Conservation (phyloP, 1,139 yeast species). For the Candida sp. region DNA sequence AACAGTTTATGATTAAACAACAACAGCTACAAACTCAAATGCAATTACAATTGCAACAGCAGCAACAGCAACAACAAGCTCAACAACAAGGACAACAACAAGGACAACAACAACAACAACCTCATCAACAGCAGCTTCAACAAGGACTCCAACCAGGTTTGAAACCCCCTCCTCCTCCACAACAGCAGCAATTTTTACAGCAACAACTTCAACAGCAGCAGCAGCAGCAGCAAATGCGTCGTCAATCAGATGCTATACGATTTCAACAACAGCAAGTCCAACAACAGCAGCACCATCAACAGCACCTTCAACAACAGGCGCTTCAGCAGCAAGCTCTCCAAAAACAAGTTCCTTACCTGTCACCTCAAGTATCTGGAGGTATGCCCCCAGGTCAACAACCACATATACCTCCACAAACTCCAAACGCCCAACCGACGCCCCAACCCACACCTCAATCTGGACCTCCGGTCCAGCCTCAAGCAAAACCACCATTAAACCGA, state of each 20-base stretch:
- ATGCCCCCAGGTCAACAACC: constrained; percentile 5
- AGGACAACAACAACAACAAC: constrained; percentile 4
- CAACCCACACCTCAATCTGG: constrained; percentile 1
- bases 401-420: constrained; percentile 6
- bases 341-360: constrained; percentile 9
- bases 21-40: constrained; percentile 14
- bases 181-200: constrained; percentile 4
- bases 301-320: constrained; percentile 6
- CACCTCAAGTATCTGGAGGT: not conserved
- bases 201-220: constrained; percentile 8
- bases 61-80: constrained; percentile 5
- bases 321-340: constrained; percentile 9
- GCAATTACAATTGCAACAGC: constrained; percentile 7
- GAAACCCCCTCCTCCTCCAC: constrained; percentile 8
- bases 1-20: constrained; percentile 21
- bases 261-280: constrained; percentile 14
- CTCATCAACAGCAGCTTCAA: constrained; percentile 1
- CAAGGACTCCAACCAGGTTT: constrained; percentile 12
- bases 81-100: constrained; percentile 3
- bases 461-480: constrained; percentile 10
- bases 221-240: constrained; percentile 4
- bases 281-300: too few species aligned
- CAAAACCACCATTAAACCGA: constrained; percentile 8
- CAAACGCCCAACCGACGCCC: not conserved
- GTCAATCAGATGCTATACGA: constrained; percentile 10